Conservation (phyloP, 164 flowering plant genomes). For the Cinnamomum micranthum region DNA sequence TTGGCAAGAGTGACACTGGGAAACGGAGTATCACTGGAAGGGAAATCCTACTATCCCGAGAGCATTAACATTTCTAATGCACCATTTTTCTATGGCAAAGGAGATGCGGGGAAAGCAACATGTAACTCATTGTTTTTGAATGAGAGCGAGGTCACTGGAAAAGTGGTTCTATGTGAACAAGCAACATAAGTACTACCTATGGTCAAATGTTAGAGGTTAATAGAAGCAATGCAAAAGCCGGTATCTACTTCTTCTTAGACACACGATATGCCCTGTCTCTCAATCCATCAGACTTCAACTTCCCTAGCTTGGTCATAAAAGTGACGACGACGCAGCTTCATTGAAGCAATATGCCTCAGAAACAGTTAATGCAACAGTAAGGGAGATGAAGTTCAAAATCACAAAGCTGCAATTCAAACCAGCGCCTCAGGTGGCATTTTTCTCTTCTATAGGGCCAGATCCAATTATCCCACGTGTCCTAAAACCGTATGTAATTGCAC, state of each 20-base stretch:
- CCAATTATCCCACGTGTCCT: conserved; percentile 20
- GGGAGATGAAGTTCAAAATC: conserved; percentile 18
- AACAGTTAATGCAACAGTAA: conserved; percentile 16
- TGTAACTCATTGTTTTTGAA: conserved; percentile 13
- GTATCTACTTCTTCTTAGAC: conserved; percentile 6
- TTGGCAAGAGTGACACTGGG: conserved; percentile 14
- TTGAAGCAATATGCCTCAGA: conserved; percentile 11
- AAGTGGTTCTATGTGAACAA: conserved; percentile 24
- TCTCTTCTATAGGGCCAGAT: conserved; percentile 31
- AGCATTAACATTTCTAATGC: conserved; percentile 15
- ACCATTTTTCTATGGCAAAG: conserved; percentile 23
- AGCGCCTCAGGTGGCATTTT: conserved; percentile 30
- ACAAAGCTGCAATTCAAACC: conserved; percentile 23
- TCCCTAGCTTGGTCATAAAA: conserved; percentile 17
- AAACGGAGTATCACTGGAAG: conserved; percentile 11
- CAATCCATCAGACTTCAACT: conserved; percentile 9
- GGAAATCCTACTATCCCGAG: conserved; percentile 26
- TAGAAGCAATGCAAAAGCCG: conserved; percentile 22
- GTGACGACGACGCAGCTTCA: background rate
- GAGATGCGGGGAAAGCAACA: conserved; percentile 8
- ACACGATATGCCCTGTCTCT: background rate
- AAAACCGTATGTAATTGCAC: conserved; percentile 32
- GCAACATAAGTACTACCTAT: background rate
- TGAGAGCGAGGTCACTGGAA: conserved; percentile 23
- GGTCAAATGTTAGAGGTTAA: conserved; percentile 16